Conservation (phyloP, 2,329 filamentous ascomycete species). For the Hortaea sp. region DNA sequence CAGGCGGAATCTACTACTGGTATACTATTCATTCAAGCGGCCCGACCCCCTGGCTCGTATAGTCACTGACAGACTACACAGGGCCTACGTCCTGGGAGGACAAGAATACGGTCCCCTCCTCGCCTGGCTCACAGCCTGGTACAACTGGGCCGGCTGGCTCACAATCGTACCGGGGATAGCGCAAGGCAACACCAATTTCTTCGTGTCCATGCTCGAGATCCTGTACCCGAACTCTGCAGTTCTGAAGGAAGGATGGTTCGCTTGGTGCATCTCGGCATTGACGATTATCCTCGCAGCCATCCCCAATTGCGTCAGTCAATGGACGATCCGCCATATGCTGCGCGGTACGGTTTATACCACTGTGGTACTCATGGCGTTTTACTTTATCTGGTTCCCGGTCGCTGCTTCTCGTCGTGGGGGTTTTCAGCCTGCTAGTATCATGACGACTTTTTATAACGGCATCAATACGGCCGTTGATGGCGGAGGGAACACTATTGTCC, state of each 20-base stretch:
- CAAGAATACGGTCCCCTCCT: conserved; percentile 29
- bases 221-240: conserved; percentile 26
- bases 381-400: conserved; percentile 24
- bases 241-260: conserved; percentile 29
- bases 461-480: conserved; percentile 27
- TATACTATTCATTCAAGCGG: conserved; percentile 2
- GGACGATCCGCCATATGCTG: conserved; percentile 27
- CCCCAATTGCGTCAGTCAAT: conserved; percentile 26
- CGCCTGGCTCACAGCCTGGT: conserved; percentile 34
- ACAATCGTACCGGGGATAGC: conserved; percentile 31
- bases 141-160: conserved; percentile 30
- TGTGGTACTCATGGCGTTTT: neutral
- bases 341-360: conserved; percentile 11
- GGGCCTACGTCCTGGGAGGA: conserved; percentile 26
- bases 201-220: conserved; percentile 31
- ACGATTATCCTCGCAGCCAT: conserved; percentile 29
- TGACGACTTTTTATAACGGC: conserved; percentile 30
- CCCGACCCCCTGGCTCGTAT: no score
- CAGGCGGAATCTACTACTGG: conserved; percentile 33
- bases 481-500: neutral
- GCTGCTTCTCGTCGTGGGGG: conserved; percentile 19
- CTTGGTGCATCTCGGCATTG: conserved; percentile 28
- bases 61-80: neutral
- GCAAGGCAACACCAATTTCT: conserved; percentile 32
- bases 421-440: conserved; percentile 27